phyloP scores from a whole-genome alignment of 2,329 filamentous ascomycete genomes.

The Pseudocercospora fuligena region DNA sequence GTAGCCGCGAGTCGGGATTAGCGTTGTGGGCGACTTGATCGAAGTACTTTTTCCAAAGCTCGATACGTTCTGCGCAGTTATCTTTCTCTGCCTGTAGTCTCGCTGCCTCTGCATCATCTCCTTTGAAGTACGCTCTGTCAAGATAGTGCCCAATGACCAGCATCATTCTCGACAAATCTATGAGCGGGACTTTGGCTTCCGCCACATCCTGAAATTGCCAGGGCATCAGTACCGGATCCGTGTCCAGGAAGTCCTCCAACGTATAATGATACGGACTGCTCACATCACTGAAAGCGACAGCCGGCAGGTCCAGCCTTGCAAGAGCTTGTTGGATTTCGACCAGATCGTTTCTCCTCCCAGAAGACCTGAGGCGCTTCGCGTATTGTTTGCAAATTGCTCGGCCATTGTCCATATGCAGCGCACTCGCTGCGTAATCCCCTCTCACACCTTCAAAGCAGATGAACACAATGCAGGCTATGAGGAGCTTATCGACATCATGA shows the following conservation, averaged over 20 bases:
- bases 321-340: slow-evolving; percentile 23
- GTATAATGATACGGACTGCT: slow-evolving; percentile 20
- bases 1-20: slow-evolving; percentile 3
- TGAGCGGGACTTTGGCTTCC: slow-evolving; percentile 21
- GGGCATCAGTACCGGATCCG: slow-evolving; percentile 11
- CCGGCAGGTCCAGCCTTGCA: slow-evolving; percentile 22
- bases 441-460: slow-evolving; percentile 36
- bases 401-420: slow-evolving; percentile 25
- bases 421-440: slow-evolving; percentile 28
- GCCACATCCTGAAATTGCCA: slow-evolving; percentile 21
- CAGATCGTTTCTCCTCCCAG: slow-evolving; percentile 22
- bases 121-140: not conserved
- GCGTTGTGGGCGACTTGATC: slow-evolving; percentile 5
- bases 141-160: slow-evolving; percentile 15
- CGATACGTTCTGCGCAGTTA: slow-evolving; percentile 3
- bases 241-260: slow-evolving; percentile 19
- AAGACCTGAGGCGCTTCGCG: slow-evolving; percentile 1
- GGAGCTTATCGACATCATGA: slow-evolving; percentile 26
- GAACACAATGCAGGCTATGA: slow-evolving; percentile 38
- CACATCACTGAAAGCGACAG: slow-evolving; percentile 18
- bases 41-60: slow-evolving; percentile 21
- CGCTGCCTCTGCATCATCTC: not conserved
- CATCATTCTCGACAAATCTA: slow-evolving; percentile 22
- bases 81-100: slow-evolving; percentile 8
- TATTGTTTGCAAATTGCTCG: slow-evolving; percentile 18